Evolutionary conservation across 2,329 filamentous ascomycete species (phyloP).

Genomic region (Talaromyces sp.): DNA sequence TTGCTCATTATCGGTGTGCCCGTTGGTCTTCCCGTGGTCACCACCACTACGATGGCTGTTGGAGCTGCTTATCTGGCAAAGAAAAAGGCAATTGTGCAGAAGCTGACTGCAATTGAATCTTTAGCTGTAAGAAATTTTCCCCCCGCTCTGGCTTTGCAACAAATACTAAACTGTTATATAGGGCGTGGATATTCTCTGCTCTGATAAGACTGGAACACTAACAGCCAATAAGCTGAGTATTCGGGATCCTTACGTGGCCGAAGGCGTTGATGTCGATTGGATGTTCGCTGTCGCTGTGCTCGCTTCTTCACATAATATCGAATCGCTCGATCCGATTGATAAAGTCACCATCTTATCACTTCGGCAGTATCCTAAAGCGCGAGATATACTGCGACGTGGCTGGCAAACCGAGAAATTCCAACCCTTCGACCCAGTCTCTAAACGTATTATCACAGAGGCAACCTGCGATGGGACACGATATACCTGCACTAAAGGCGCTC

Average conservation of each 20-base stretch:
- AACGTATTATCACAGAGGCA: conserved; percentile 73
- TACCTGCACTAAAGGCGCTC: conserved; percentile 76
- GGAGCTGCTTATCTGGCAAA: conserved; percentile 76
- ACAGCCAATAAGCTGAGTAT: conserved; percentile 66
- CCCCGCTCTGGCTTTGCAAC: neutral
- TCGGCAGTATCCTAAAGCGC: conserved; percentile 73
- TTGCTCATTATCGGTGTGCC: conserved; percentile 79
- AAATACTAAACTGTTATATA: conserved; percentile 22
- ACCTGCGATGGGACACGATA: conserved; percentile 69
- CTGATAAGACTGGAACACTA: conserved; percentile 81
- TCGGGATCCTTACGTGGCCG: conserved; percentile 74
- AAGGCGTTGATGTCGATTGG: conserved; percentile 78
- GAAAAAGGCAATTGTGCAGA: conserved; percentile 78
- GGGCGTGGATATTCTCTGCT: conserved; percentile 76
- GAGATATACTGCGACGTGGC: conserved; percentile 71
- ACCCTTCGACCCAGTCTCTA: conserved; percentile 72
- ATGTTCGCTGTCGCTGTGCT: conserved; percentile 80
- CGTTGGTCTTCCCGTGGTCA: conserved; percentile 77
- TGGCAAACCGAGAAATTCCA: conserved; percentile 78
- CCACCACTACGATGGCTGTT: conserved; percentile 75
- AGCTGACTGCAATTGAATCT: conserved; percentile 77
- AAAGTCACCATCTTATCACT: conserved; percentile 77
- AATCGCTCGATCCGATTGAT: conserved; percentile 77
- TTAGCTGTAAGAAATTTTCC: conserved; percentile 56
- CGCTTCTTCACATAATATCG: conserved; percentile 76